Percentiles rank a stretch among this genome's conserved stretches.
Conservation (phyloP, 1,139 yeast genomes). For the Diutina rugosa region DNA sequence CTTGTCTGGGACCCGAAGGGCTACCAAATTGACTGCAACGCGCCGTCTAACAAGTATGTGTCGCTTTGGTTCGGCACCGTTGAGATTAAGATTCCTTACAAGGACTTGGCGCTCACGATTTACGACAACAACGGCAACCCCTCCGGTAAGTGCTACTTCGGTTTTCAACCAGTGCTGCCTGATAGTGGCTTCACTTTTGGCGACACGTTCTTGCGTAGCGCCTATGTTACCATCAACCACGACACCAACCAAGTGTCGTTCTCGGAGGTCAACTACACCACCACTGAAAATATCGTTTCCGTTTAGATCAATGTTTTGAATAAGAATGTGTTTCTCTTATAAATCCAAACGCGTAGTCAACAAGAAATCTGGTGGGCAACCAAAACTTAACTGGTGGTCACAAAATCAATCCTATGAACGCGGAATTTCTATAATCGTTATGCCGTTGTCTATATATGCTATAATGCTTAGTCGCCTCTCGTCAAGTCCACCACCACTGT, state of each 20-base stretch:
- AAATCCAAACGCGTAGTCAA: no score
- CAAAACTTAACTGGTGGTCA: no score
- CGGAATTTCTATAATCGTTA: neutral
- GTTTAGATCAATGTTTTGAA: no score
- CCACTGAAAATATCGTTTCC: no score
- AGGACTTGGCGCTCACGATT: neutral
- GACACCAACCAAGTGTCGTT: neutral
- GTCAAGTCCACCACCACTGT: conserved; percentile 49
- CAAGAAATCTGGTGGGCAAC: no score
- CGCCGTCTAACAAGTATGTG: neutral
- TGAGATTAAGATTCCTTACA: neutral
- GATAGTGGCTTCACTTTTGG: neutral
- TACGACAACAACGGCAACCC: neutral
- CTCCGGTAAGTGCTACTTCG: neutral
- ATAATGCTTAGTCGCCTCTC: neutral
- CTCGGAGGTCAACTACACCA: no score
- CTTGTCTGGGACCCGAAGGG: neutral
- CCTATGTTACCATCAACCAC: neutral
- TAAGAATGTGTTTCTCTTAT: no score
- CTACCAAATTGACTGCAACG: no score
- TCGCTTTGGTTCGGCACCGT: neutral
- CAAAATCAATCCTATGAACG: no score
- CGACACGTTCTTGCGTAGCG: neutral
- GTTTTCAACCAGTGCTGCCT: neutral
- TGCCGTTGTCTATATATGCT: neutral